Evolutionary conservation across 169 alveolate genomes (phyloP).

Genomic region (Neospora caninum): DNA sequence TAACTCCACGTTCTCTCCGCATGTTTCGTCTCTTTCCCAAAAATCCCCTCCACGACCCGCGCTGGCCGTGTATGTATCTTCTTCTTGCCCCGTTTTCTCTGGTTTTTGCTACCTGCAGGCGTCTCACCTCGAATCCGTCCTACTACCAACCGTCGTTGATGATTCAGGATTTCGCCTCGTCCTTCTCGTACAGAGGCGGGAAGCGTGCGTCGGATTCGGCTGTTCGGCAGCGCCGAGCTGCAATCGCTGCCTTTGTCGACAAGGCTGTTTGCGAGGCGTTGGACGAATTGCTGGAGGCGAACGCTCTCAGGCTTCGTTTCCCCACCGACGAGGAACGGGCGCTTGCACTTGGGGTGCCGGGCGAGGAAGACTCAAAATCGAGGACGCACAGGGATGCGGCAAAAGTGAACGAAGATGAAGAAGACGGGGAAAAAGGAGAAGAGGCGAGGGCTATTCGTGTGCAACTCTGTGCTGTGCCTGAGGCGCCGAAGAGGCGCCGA

Average conservation of each 20-base stretch:
- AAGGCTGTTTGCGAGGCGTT: slow-evolving; percentile 52
- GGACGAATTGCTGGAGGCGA: slow-evolving; percentile 58
- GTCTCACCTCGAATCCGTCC: slow-evolving; percentile 71
- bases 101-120: slow-evolving; percentile 5
- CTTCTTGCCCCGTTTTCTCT: neutral
- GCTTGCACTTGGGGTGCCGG: too few relatives aligned
- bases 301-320: slow-evolving; percentile 40
- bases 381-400: neutral
- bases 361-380: too few relatives aligned
- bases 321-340: slow-evolving; percentile 39
- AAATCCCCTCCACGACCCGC: neutral
- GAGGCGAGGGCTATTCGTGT: neutral
- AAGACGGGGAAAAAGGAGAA: neutral
- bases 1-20: neutral
- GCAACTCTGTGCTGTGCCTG: neutral
- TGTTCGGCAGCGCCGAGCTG: neutral
- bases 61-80: neutral
- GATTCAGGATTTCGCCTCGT: neutral
- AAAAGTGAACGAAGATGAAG: neutral
- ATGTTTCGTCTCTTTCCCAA: neutral
- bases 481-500: neutral
- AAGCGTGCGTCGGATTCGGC: neutral
- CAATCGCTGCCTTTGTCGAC: slow-evolving; percentile 68
- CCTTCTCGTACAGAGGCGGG: slow-evolving; percentile 1
- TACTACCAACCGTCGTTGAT: slow-evolving; percentile 68